phyloP scores from a whole-genome alignment of 1,284 basidiomycete species.

The Ceratobasidium sp. region DNA sequence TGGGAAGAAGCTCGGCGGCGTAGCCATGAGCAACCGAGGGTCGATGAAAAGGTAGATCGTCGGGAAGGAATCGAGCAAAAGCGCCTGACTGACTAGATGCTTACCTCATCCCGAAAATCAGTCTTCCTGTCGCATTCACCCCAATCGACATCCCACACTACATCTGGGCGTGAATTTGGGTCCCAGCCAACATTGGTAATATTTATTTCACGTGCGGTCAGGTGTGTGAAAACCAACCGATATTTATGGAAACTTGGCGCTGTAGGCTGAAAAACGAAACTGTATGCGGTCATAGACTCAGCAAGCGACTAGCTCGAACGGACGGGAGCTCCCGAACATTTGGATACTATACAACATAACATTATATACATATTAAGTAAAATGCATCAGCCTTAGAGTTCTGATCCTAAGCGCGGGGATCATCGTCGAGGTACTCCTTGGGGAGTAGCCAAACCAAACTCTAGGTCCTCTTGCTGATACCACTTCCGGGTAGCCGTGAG shows the following conservation, averaged over 20 bases:
- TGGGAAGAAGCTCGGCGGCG: constrained; percentile 70
- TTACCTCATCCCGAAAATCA: too few relatives aligned
- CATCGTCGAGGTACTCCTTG: constrained; percentile 20
- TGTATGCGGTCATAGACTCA: not conserved
- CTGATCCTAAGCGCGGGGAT: not conserved
- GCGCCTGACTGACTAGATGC: not conserved
- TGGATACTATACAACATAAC: not conserved
- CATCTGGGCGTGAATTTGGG: too few relatives aligned
- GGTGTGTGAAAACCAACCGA: too few relatives aligned
- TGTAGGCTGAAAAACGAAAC: not conserved
- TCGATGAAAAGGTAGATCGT: not conserved
- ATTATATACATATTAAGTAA: constrained; percentile 2
- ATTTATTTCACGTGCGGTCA: too few relatives aligned
- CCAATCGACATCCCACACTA: too few relatives aligned
- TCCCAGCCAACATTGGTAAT: too few relatives aligned
- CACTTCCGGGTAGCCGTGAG: constrained; percentile 11
- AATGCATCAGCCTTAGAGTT: not conserved
- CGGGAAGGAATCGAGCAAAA: not conserved
- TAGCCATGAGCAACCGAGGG: constrained; percentile 8
- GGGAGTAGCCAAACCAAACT: constrained; percentile 8
- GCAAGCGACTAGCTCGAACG: not conserved
- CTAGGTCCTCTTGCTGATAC: constrained; percentile 37
- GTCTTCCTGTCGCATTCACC: too few relatives aligned
- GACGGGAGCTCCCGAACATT: not conserved
- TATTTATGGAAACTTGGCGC: too few relatives aligned